Percentiles rank a stretch among this genome's conserved stretches.
phyloP scores from a whole-genome alignment of 2,329 filamentous ascomycete species.

The Aspergillus novoparasiticus region DNA sequence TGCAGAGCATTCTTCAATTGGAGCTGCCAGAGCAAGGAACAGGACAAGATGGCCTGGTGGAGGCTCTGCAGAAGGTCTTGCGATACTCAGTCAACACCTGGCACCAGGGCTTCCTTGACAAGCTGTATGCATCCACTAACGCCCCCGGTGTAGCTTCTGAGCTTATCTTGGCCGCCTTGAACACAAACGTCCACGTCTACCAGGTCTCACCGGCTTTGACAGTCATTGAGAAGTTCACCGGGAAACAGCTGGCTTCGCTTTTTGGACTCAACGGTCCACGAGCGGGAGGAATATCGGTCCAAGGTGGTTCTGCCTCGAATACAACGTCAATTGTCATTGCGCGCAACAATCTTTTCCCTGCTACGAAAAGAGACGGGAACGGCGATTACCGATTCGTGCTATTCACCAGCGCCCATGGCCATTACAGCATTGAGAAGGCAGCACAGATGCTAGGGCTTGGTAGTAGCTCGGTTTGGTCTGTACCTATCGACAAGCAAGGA shows the following conservation, averaged over 20 bases:
- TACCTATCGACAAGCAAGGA: constrained; percentile 73
- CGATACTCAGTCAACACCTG: constrained; percentile 96
- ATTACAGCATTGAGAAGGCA: constrained; percentile 94
- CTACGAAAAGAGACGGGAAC: constrained; percentile 74
- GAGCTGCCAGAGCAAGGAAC: constrained; percentile 60
- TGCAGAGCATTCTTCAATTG: constrained; percentile 56
- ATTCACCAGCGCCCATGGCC: constrained; percentile 87
- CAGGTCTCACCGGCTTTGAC: constrained; percentile 89
- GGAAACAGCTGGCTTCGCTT: constrained; percentile 69
- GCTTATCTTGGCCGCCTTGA: constrained; percentile 78
- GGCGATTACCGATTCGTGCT: constrained; percentile 67
- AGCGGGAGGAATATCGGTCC: constrained; percentile 72
- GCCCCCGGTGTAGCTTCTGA: constrained; percentile 85
- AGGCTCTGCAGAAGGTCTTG: constrained; percentile 70
- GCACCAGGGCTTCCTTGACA: constrained; percentile 95
- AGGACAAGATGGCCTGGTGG: constrained; percentile 72
- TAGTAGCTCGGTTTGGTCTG: constrained; percentile 68
- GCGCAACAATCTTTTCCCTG: constrained; percentile 80
- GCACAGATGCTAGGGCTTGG: constrained; percentile 90
- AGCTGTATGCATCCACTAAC: constrained; percentile 89
- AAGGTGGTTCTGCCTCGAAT: constrained; percentile 84
- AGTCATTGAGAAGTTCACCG: constrained; percentile 82
- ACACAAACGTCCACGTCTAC: constrained; percentile 94
- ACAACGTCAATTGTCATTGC: constrained; percentile 83
- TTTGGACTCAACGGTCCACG: constrained; percentile 74